Conservation (phyloP, 2,329 filamentous ascomycete species). For the Amesomyces nigricolor region DNA sequence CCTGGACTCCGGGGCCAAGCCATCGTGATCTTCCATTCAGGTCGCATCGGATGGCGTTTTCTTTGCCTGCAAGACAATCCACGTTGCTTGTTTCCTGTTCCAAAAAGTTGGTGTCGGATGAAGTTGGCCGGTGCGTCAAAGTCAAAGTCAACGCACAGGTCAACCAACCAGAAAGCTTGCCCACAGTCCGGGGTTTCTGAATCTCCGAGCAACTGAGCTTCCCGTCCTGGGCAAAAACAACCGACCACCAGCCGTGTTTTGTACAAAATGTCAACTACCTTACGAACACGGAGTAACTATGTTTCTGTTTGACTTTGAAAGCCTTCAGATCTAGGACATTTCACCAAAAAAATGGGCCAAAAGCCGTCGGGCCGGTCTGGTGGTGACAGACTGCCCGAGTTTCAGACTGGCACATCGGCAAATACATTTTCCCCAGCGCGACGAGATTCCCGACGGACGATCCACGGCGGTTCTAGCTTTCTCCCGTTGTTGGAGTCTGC, state of each 20-base stretch:
- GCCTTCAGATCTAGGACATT: background rate
- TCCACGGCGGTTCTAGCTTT: slow-evolving; percentile 14
- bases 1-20: too few relatives aligned
- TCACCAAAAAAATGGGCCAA: background rate
- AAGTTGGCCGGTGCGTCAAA: too few relatives aligned
- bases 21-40: too few relatives aligned
- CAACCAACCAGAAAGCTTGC: background rate
- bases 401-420: slow-evolving; percentile 15
- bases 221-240: background rate
- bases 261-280: background rate
- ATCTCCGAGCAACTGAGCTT: slow-evolving; percentile 8
- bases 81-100: too few relatives aligned
- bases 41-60: too few relatives aligned
- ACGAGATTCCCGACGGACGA: slow-evolving; percentile 7
- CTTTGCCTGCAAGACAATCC: too few relatives aligned
- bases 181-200: slow-evolving; percentile 13
- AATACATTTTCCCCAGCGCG: slow-evolving; percentile 23
- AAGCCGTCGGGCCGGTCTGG: background rate
- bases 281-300: too few relatives aligned
- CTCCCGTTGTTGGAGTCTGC: slow-evolving; percentile 12
- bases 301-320: background rate
- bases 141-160: too few relatives aligned
- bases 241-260: background rate
- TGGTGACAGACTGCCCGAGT: background rate
- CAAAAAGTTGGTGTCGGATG: too few relatives aligned